A percentile compares a stretch with the other conserved stretches of the same genome.
phyloP scores from a whole-genome alignment of 129 eudicot species.

The Centaurea solstitialis region DNA sequence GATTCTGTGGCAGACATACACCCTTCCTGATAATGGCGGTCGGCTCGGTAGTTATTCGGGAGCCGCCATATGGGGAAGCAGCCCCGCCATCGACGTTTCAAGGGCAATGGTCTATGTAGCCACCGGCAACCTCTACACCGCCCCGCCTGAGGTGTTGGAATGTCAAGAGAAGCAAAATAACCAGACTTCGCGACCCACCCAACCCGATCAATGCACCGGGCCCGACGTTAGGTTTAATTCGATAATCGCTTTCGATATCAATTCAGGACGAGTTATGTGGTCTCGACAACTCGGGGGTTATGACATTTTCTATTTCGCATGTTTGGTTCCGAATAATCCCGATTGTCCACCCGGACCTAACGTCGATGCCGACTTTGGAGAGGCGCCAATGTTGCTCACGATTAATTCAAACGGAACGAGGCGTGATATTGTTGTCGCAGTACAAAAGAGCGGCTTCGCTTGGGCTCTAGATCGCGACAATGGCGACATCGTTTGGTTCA shows the following conservation, averaged over 20 bases:
- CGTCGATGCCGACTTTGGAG: constrained; percentile 65
- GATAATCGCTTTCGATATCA: constrained; percentile 47
- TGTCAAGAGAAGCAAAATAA: constrained; percentile 62
- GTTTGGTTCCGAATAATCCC: constrained; percentile 54
- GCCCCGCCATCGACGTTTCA: constrained; percentile 61
- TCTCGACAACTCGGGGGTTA: constrained; percentile 57
- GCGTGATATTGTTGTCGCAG: constrained; percentile 51
- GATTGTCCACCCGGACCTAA: constrained; percentile 70
- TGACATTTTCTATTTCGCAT: constrained; percentile 57
- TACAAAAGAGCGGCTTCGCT: constrained; percentile 68
- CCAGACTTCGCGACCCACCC: constrained; percentile 44
- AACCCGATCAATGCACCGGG: constrained; percentile 56
- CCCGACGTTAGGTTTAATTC: constrained; percentile 58
- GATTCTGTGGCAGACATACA: constrained; percentile 68
- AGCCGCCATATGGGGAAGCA: constrained; percentile 83
- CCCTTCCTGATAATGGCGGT: constrained; percentile 68
- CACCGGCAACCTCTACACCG: constrained; percentile 64
- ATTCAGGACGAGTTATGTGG: constrained; percentile 54
- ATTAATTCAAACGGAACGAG: constrained; percentile 21
- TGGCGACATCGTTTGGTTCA: constrained; percentile 59
- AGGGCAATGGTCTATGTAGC: constrained; percentile 49
- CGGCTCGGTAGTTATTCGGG: constrained; percentile 53
- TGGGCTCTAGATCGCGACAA: constrained; percentile 65
- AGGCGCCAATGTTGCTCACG: constrained; percentile 64
- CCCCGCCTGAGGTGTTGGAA: constrained; percentile 58